phyloP scores from a whole-genome alignment of 306 rosid genomes.

The Carpinus viminea region DNA sequence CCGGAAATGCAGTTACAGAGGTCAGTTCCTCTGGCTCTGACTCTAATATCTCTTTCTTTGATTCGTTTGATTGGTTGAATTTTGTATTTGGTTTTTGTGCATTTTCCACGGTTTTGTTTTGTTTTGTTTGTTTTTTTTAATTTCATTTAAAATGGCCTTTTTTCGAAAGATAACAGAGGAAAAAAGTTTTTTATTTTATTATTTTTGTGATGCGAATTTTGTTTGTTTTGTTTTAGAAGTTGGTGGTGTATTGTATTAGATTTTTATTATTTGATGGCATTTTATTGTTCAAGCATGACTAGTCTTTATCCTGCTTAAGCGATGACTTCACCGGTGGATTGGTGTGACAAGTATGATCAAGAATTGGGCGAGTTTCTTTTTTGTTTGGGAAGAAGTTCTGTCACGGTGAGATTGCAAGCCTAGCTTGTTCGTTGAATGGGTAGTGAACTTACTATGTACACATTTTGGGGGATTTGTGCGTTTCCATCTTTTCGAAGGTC shows the following conservation, averaged over 20 bases:
- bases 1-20: conserved; percentile 72
- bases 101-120: too few relatives aligned
- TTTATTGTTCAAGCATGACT: background rate
- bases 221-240: background rate
- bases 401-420: background rate
- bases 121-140: too few relatives aligned
- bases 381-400: background rate
- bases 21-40: conserved; percentile 26
- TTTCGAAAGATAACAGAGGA: background rate
- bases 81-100: background rate
- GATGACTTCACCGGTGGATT: background rate
- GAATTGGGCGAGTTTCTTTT: background rate
- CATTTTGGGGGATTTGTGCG: too few relatives aligned
- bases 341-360: background rate
- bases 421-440: background rate
- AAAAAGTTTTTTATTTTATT: background rate
- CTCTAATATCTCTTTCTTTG: background rate
- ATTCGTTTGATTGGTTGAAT: background rate
- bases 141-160: too few relatives aligned
- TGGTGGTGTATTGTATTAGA: background rate
- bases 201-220: background rate
- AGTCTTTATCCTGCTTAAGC: background rate
- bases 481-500: too few relatives aligned
- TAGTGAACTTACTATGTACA: too few relatives aligned
- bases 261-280: background rate